These are phyloP conservation scores for Penicillium sp. DNA, from an alignment of 2,329 filamentous ascomycete genomes.

Conservation along the genomic window DNA sequence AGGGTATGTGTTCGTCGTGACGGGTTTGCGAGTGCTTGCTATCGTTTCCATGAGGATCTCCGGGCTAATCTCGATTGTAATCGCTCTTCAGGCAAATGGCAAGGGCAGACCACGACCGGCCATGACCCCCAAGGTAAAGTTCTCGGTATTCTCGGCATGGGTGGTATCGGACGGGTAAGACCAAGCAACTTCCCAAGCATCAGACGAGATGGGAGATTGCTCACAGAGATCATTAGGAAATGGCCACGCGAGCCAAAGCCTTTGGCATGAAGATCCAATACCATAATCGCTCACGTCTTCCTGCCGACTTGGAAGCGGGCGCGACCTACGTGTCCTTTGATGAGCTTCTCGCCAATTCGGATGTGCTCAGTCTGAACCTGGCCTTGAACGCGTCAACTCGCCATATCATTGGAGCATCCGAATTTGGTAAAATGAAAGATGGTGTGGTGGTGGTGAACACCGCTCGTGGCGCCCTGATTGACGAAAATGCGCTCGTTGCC, in stretches of 20 bases:
- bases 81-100: conserved; percentile 32
- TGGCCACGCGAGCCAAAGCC: conserved; percentile 40
- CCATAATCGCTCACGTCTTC: conserved; percentile 41
- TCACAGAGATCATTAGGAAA: conserved; percentile 31
- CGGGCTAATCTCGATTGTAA: not conserved
- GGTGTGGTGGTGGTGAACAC: conserved; percentile 43
- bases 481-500: conserved; percentile 43
- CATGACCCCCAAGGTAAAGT: conserved; percentile 42
- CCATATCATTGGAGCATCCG: conserved; percentile 43
- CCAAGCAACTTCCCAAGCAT: not conserved
- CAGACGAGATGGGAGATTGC: not conserved
- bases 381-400: conserved; percentile 40
- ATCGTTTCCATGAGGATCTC: no score
- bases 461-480: conserved; percentile 40
- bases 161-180: conserved; percentile 43
- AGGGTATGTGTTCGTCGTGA: conserved; percentile 23
- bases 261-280: conserved; percentile 46
- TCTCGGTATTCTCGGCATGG: conserved; percentile 45
- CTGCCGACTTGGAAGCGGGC: conserved; percentile 36
- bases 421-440: conserved; percentile 43
- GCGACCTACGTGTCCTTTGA: conserved; percentile 44
- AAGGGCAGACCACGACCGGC: conserved; percentile 38
- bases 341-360: conserved; percentile 40
- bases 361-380: conserved; percentile 44
- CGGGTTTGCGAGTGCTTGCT: no score